Percentiles rank a stretch among this genome's conserved stretches.
Evolutionary conservation across 148 eudicot genomes (phyloP).

Genomic region (Oxyria digyna): DNA sequence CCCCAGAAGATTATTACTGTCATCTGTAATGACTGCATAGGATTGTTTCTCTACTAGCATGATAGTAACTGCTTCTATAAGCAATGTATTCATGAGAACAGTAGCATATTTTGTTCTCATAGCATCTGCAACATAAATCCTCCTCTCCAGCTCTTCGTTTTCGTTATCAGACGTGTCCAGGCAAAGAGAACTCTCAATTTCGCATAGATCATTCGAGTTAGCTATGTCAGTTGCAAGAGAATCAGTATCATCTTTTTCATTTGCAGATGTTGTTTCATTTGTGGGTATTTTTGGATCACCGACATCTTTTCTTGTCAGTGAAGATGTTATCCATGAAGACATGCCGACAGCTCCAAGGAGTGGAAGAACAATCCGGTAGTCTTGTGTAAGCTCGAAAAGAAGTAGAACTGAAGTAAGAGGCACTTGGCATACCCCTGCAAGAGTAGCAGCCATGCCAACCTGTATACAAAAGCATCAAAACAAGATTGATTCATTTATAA

Average conservation of each 20-base stretch:
- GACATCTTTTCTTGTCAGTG: slow-evolving; percentile 26
- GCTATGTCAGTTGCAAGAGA: slow-evolving; percentile 12
- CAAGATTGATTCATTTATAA: neutral
- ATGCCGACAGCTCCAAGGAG: slow-evolving; percentile 90
- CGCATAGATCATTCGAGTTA: slow-evolving; percentile 30
- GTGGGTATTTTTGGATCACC: slow-evolving; percentile 14
- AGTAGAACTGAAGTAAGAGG: slow-evolving; percentile 90
- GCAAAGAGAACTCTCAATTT: slow-evolving; percentile 54
- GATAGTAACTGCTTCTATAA: slow-evolving; percentile 46
- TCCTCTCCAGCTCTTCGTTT: slow-evolving; percentile 34
- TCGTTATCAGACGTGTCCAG: slow-evolving; percentile 31
- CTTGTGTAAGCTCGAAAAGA: slow-evolving; percentile 88
- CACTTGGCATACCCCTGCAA: slow-evolving; percentile 93
- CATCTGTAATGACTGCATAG: slow-evolving; percentile 56
- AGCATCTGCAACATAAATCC: slow-evolving; percentile 64
- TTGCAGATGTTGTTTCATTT: slow-evolving; percentile 13
- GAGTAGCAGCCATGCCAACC: slow-evolving; percentile 99
- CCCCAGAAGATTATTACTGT: slow-evolving; percentile 35
- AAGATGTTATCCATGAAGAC: slow-evolving; percentile 85
- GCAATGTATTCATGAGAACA: slow-evolving; percentile 32
- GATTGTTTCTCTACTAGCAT: slow-evolving; percentile 78
- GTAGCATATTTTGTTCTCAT: slow-evolving; percentile 70
- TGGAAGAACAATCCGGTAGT: slow-evolving; percentile 85
- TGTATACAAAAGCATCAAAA: slow-evolving; percentile 20
- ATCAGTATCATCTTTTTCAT: slow-evolving; percentile 15